Percentiles rank a stretch among this genome's conserved stretches.
Evolutionary conservation across 192 early-diverging fungal species (phyloP).

Genomic region (Entrophospora sp.): DNA sequence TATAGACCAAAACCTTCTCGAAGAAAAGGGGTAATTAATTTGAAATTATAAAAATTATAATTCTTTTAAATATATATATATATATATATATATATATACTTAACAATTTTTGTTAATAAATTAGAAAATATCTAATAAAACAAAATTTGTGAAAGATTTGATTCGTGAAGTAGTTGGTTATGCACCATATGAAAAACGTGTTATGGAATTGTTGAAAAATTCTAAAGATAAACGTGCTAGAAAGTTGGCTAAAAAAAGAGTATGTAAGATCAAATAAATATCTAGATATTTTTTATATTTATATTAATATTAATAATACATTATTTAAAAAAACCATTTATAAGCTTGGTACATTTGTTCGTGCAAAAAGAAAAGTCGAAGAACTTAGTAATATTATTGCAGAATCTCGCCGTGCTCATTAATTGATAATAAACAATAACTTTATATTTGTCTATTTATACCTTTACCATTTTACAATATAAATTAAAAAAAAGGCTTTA

Average conservation of each 20-base stretch:
- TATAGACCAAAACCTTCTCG: conserved; percentile 60
- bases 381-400: conserved; percentile 90
- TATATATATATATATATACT: neutral
- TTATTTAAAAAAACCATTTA: neutral
- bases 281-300: neutral
- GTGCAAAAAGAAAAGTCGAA: conserved; percentile 99
- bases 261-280: conserved; percentile 26
- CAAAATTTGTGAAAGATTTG: conserved; percentile 84
- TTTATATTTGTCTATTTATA: too few species aligned
- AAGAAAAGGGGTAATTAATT: conserved; percentile 74
- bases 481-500: too few species aligned
- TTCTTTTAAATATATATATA: neutral
- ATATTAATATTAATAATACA: neutral
- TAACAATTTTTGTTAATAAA: conserved; percentile 13
- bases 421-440: neutral
- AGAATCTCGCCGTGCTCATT: conserved; percentile 71
- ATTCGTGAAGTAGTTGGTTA: conserved; percentile 97
- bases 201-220: conserved; percentile 99
- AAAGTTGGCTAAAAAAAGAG: conserved; percentile 95
- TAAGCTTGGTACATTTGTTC: conserved; percentile 89
- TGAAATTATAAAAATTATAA: neutral
- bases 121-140: conserved; percentile 66
- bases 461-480: too few species aligned
- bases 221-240: conserved; percentile 99
- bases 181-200: conserved; percentile 96